Evolutionary conservation across 176 grass and related monocot genomes (phyloP).

Genomic region (Poa pratensis): DNA sequence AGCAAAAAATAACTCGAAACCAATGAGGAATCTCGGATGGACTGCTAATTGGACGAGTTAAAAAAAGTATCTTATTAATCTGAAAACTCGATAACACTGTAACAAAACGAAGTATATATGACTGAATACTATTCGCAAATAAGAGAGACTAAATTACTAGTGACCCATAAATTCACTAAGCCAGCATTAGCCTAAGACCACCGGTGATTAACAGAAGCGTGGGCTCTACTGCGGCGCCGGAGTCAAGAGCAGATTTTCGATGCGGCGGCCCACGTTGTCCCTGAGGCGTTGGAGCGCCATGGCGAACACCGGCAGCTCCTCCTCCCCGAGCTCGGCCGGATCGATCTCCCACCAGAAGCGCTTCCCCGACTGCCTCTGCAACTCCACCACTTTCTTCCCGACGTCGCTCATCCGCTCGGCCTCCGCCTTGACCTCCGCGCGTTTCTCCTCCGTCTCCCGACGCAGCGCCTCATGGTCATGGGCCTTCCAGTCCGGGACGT

Average conservation of each 20-base stretch:
- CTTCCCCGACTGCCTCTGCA: conserved; percentile 4
- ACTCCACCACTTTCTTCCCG: neutral
- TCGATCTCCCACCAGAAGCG: neutral
- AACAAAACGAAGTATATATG: too few species aligned
- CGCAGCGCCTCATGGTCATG: neutral
- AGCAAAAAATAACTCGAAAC: neutral
- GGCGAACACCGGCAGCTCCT: neutral
- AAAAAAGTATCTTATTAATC: neutral
- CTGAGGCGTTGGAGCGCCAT: conserved; percentile 7
- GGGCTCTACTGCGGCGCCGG: neutral
- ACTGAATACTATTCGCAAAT: too few species aligned
- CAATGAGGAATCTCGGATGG: neutral
- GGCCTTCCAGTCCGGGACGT: neutral
- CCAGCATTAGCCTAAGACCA: neutral
- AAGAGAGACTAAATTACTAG: neutral
- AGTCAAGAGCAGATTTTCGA: neutral
- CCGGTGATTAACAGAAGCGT: neutral
- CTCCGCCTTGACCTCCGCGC: neutral
- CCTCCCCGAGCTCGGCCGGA: neutral
- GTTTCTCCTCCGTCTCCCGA: neutral
- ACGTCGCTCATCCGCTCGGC: neutral
- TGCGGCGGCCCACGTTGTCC: neutral
- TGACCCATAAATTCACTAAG: neutral
- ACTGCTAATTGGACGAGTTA: too few species aligned
- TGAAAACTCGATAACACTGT: neutral